Percentiles rank a stretch among this genome's conserved stretches.
phyloP scores from a whole-genome alignment of 2,329 filamentous ascomycete species.

The Xylaria sp. region DNA sequence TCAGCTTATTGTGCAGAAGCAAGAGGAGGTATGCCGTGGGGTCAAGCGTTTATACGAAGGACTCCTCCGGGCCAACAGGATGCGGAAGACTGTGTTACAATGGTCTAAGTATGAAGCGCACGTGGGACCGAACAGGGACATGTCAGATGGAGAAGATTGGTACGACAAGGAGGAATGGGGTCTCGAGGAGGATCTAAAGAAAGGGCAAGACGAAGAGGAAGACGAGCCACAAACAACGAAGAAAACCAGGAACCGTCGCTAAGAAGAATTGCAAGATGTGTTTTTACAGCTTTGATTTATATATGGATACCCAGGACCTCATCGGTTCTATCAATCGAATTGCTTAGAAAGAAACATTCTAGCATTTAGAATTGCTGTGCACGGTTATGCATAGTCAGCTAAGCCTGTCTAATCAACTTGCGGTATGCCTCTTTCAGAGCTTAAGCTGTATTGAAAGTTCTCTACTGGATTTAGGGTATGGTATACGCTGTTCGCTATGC shows the following conservation, averaged over 20 bases:
- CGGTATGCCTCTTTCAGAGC: not conserved
- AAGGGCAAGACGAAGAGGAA: conserved; percentile 84
- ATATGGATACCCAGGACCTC: conserved; percentile 34
- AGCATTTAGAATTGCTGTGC: not conserved
- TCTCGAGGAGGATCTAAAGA: conserved; percentile 77
- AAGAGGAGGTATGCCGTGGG: conserved; percentile 82
- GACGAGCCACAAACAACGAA: conserved; percentile 73
- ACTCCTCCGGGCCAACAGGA: conserved; percentile 76
- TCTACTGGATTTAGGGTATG: not conserved
- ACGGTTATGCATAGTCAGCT: not conserved
- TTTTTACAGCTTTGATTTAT: conserved; percentile 25
- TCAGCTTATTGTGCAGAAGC: conserved; percentile 83
- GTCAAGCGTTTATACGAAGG: conserved; percentile 74
- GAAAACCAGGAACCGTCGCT: conserved; percentile 68
- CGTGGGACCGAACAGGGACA: conserved; percentile 70
- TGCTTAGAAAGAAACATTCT: not conserved
- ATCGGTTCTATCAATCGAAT: conserved; percentile 18
- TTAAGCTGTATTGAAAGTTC: not conserved
- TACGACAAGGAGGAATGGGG: conserved; percentile 86
- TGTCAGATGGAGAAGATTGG: conserved; percentile 92
- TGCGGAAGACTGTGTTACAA: conserved; percentile 75
- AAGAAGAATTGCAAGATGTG: conserved; percentile 16
- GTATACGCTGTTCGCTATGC: not conserved
- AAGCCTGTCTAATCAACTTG: not conserved
- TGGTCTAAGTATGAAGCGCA: conserved; percentile 85